phyloP scores from a whole-genome alignment of 169 alveolate genomes.

The Eimeria falciformis region DNA sequence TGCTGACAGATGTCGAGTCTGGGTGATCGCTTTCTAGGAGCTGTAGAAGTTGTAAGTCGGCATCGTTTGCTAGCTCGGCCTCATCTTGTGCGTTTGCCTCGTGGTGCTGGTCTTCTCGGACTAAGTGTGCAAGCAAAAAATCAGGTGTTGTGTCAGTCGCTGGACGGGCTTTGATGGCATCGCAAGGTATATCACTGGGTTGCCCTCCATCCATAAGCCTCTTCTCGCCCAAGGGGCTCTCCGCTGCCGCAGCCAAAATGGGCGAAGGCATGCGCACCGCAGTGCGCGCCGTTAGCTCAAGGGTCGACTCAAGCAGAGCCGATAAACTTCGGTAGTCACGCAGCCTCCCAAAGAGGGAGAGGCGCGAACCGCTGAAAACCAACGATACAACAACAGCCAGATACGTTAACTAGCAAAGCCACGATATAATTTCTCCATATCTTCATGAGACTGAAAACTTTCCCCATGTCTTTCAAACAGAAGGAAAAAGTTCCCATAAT shows the following conservation, averaged over 20 bases:
- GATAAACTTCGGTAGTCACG: constrained; percentile 50
- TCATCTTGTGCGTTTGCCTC: neutral
- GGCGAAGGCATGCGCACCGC: neutral
- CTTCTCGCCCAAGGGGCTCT: neutral
- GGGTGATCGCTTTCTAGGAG: constrained; percentile 53
- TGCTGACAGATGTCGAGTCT: too few species aligned
- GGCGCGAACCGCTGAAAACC: constrained; percentile 53
- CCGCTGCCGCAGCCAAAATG: neutral
- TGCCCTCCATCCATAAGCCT: too few species aligned
- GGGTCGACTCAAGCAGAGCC: neutral
- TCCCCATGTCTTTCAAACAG: too few species aligned
- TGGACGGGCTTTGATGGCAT: too few species aligned
- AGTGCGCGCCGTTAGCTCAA: neutral
- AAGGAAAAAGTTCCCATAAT: too few species aligned
- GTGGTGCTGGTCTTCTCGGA: constrained; percentile 1
- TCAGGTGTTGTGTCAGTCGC: constrained; percentile 7
- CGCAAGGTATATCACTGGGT: too few species aligned
- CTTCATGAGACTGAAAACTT: too few species aligned
- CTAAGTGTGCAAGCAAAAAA: constrained; percentile 33
- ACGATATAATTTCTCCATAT: too few species aligned
- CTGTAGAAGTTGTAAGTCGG: constrained; percentile 53
- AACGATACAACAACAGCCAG: neutral
- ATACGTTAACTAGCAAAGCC: too few species aligned
- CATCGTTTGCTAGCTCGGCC: constrained; percentile 8
- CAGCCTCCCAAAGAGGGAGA: constrained; percentile 61